Conservation (phyloP, 495 filamentous ascomycete genomes). For the Penicilliopsis zonata region DNA sequence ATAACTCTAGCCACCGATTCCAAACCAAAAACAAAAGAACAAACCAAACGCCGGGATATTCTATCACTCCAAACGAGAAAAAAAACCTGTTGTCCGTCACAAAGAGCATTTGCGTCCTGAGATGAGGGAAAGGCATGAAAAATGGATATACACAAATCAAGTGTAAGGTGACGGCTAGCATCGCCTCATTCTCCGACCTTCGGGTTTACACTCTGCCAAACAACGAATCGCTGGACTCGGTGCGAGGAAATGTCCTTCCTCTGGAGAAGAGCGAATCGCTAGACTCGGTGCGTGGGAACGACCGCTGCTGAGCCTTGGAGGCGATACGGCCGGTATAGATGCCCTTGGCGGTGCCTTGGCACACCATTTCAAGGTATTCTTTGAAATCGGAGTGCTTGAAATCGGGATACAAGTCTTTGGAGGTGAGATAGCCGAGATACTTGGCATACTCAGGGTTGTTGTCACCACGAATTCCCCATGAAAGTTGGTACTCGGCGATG, state of each 20-base stretch:
- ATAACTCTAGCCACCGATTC: too few relatives aligned
- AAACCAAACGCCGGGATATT: background rate
- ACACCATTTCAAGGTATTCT: constrained; percentile 28
- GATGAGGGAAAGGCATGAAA: too few relatives aligned
- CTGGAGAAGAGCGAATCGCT: constrained; percentile 28
- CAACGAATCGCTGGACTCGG: constrained; percentile 32
- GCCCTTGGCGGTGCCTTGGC: constrained; percentile 29
- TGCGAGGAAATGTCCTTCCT: constrained; percentile 26
- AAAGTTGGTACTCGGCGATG: constrained; percentile 36
- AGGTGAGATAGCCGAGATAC: constrained; percentile 46
- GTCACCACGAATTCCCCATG: constrained; percentile 42
- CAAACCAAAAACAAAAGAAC: background rate
- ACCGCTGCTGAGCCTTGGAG: constrained; percentile 29
- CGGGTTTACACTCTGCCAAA: constrained; percentile 21
- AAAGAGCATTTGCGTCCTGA: too few relatives aligned
- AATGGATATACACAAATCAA: too few relatives aligned
- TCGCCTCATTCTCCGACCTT: background rate
- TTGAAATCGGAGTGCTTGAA: constrained; percentile 29
- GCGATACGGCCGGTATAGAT: constrained; percentile 33
- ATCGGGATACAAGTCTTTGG: constrained; percentile 45
- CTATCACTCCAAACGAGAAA: too few relatives aligned
- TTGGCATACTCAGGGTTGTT: constrained; percentile 44
- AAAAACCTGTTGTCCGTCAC: too few relatives aligned
- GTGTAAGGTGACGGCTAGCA: constrained; percentile 1
- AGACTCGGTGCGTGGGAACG: constrained; percentile 33